These are phyloP conservation scores for Moringa oleifera DNA, from an alignment of 345 rosid species.

Conservation along the genomic window DNA sequence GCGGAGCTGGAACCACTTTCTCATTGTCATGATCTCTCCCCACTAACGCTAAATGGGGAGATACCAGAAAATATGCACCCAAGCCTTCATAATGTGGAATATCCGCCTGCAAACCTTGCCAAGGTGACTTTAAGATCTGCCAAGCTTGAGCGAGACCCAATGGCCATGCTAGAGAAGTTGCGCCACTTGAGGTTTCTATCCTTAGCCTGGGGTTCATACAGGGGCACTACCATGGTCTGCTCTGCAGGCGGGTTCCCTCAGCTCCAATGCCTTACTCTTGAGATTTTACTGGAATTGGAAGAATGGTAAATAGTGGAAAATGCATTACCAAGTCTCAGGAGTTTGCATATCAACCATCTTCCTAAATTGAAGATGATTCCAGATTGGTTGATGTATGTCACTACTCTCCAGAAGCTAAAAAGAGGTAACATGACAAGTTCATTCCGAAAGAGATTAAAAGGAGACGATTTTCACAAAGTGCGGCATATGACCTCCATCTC, in stretches of 20 bases:
- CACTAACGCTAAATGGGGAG: no score
- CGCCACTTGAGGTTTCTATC: no score
- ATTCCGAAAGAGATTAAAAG: no score
- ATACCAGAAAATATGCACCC: no score
- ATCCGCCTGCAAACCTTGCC: slow-evolving; percentile 7
- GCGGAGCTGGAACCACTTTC: no score
- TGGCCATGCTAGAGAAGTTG: no score
- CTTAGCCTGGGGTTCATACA: no score
- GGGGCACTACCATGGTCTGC: slow-evolving; percentile 7
- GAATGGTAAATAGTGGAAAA: slow-evolving; percentile 9
- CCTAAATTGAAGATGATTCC: background rate
- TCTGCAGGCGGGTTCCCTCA: slow-evolving; percentile 6
- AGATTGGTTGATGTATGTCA: slow-evolving; percentile 5
- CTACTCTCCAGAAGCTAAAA: background rate
- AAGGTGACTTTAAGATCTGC: background rate
- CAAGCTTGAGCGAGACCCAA: background rate
- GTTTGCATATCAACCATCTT: background rate
- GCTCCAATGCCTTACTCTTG: slow-evolving; percentile 5
- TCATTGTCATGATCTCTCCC: no score
- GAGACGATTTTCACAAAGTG: no score
- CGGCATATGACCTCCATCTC: no score
- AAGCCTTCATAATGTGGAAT: background rate
- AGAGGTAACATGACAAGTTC: background rate
- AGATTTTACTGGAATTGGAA: background rate
- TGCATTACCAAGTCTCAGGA: slow-evolving; percentile 9